Percentiles rank a stretch among this genome's conserved stretches.
phyloP scores from a whole-genome alignment of 176 grass and related monocot species.

The Canna indica region DNA sequence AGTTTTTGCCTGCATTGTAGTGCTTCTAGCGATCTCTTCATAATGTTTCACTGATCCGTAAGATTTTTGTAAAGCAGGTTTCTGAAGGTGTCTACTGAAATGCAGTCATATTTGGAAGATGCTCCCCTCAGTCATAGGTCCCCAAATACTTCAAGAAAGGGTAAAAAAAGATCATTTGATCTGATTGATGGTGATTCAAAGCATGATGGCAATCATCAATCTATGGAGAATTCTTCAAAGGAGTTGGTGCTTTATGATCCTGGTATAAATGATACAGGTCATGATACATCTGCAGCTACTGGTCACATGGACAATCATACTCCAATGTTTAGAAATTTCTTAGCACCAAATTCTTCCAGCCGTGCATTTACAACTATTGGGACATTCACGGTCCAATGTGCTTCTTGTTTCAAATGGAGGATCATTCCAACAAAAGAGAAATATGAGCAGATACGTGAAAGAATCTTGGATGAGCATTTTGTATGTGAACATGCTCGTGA shows the following conservation, averaged over 20 bases:
- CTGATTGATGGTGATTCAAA: conserved; percentile 5
- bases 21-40: not conserved
- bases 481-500: conserved; percentile 36
- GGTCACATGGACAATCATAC: conserved; percentile 14
- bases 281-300: not conserved
- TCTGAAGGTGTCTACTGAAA: not conserved
- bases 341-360: conserved; percentile 6
- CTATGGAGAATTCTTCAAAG: conserved; percentile 7
- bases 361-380: conserved; percentile 40
- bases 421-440: conserved; percentile 54
- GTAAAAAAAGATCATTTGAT: conserved; percentile 2
- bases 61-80: not conserved
- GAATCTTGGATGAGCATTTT: conserved; percentile 38
- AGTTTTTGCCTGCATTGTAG: not conserved
- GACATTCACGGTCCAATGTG: conserved; percentile 57
- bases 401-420: conserved; percentile 62
- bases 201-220: not conserved
- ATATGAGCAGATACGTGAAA: conserved; percentile 64
- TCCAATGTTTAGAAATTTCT: not conserved
- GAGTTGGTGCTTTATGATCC: conserved; percentile 31
- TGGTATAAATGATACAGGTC: conserved; percentile 13
- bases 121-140: not conserved
- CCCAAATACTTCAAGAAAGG: conserved; percentile 3
- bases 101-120: conserved; percentile 21
- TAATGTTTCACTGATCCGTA: not conserved